These are phyloP conservation scores for Lactarius sanguifluus DNA, from an alignment of 768 basidiomycete genomes.

Conservation along the genomic window DNA sequence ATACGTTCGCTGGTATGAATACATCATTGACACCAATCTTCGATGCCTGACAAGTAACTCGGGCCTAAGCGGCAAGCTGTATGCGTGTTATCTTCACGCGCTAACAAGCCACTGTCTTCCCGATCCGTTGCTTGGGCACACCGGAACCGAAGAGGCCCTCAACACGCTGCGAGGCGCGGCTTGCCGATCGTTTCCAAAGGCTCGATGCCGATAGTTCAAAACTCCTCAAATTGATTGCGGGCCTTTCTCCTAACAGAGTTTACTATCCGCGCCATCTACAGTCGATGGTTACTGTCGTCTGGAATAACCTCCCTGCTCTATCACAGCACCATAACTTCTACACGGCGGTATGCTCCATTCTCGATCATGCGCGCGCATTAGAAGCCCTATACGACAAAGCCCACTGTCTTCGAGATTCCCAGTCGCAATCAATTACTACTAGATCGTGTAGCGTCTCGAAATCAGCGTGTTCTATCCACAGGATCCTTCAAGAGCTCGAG, in stretches of 20 bases:
- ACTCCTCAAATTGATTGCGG: constrained; percentile 7
- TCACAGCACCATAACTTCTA: constrained; percentile 17
- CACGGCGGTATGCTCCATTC: background rate
- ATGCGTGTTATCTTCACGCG: constrained; percentile 46
- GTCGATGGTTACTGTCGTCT: constrained; percentile 11
- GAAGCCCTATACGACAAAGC: constrained; percentile 11
- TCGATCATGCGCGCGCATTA: constrained; percentile 10
- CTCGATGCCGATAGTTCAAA: constrained; percentile 25
- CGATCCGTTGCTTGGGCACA: constrained; percentile 46
- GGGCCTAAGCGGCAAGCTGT: constrained; percentile 37
- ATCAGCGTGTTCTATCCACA: constrained; percentile 10
- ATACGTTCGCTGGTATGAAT: constrained; percentile 34
- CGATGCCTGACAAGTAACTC: constrained; percentile 35
- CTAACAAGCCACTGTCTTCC: constrained; percentile 43
- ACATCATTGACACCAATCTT: constrained; percentile 36
- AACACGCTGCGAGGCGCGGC: constrained; percentile 40
- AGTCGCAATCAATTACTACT: background rate
- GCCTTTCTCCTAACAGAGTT: constrained; percentile 9
- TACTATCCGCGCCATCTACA: constrained; percentile 14
- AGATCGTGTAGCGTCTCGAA: constrained; percentile 9
- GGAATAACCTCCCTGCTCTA: constrained; percentile 16
- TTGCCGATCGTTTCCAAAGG: constrained; percentile 43
- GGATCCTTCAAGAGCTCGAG: background rate
- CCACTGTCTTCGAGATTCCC: background rate
- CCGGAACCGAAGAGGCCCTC: constrained; percentile 47